phyloP scores from a whole-genome alignment of 2,329 filamentous ascomycete genomes.

The Neurospora sp. region DNA sequence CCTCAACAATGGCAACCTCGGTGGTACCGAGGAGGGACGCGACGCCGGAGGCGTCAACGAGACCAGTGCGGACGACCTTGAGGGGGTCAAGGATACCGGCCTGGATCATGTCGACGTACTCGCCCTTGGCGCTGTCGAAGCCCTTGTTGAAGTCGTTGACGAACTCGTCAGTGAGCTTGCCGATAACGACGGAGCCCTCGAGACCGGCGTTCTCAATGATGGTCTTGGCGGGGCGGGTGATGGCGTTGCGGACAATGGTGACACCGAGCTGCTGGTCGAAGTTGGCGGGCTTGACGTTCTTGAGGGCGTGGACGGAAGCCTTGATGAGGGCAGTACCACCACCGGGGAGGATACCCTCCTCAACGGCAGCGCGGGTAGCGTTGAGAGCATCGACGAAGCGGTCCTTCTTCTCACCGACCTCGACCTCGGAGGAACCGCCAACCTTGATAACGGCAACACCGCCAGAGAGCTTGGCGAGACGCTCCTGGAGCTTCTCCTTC shows the following conservation, averaged over 20 bases:
- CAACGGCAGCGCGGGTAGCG: conserved; percentile 93
- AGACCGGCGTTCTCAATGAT: conserved; percentile 97
- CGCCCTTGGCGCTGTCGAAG: conserved; percentile 90
- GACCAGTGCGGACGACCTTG: conserved; percentile 97
- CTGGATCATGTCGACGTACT: conserved; percentile 98
- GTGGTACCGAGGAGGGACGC: conserved; percentile 95
- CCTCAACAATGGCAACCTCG: conserved; percentile 95
- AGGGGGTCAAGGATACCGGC: conserved; percentile 97
- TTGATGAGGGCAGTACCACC: conserved; percentile 98
- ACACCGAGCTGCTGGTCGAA: conserved; percentile 99
- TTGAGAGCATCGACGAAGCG: conserved; percentile 97
- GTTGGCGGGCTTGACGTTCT: conserved; percentile 77
- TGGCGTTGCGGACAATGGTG: conserved; percentile 94
- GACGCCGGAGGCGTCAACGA: conserved; percentile 90
- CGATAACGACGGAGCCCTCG: conserved; percentile 92
- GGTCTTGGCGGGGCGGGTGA: conserved; percentile 85
- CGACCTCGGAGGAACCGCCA: conserved; percentile 91
- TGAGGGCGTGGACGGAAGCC: conserved; percentile 82
- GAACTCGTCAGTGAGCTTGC: conserved; percentile 94
- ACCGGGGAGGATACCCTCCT: conserved; percentile 97
- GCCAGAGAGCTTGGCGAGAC: conserved; percentile 96
- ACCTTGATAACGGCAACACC: conserved; percentile 99
- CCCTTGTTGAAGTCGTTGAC: conserved; percentile 94
- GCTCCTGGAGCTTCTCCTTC: conserved; percentile 99
- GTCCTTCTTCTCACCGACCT: conserved; percentile 99